A percentile compares a stretch with the other conserved stretches of the same genome.
Conservation (phyloP, 106 monocot species). For the Acorus calamus region DNA sequence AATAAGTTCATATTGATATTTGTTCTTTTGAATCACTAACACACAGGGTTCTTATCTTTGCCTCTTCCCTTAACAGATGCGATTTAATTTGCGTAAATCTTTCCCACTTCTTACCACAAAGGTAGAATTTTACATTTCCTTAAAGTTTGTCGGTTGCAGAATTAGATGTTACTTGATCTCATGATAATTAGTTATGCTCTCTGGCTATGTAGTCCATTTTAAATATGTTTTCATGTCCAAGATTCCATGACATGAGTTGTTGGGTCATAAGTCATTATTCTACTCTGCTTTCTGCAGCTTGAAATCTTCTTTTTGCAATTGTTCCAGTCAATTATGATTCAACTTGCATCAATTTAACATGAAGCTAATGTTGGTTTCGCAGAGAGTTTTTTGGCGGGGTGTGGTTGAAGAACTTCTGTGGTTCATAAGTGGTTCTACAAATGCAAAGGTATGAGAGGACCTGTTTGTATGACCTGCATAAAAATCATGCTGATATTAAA, state of each 20-base stretch:
- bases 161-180: not conserved
- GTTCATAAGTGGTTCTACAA: slow-evolving; percentile 99
- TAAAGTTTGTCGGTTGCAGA: no score
- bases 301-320: not conserved
- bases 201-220: not conserved
- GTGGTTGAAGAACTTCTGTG: slow-evolving; percentile 98
- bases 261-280: no score
- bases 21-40: not conserved
- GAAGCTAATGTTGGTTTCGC: slow-evolving; percentile 7
- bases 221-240: not conserved
- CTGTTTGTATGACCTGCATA: no score
- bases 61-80: slow-evolving; percentile 40
- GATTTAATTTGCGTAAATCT: slow-evolving; percentile 86
- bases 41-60: not conserved
- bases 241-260: no score
- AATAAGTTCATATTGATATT: no score
- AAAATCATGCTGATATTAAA: no score
- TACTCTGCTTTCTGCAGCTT: not conserved
- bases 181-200: not conserved
- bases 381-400: slow-evolving; percentile 96
- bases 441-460: slow-evolving; percentile 55
- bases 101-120: slow-evolving; percentile 96
- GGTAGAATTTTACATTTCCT: slow-evolving; percentile 23
- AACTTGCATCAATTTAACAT: not conserved
- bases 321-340: no score